A percentile compares a stretch with the other conserved stretches of the same genome.
These are phyloP conservation scores for Cupressus sempervirens DNA, from an alignment of 75 land plant genomes.

Conservation along the genomic window DNA sequence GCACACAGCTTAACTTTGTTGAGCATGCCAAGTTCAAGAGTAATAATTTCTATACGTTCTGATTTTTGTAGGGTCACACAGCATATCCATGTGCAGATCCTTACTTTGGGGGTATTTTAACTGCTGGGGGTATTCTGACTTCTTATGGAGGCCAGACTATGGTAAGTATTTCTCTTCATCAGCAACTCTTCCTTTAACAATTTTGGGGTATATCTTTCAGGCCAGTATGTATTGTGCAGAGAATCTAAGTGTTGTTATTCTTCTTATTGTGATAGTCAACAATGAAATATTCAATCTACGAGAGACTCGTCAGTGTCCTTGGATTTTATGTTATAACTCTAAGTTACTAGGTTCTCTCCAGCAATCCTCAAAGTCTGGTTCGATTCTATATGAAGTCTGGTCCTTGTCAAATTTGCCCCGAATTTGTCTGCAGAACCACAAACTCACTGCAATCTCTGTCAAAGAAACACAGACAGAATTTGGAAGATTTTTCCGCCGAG, in stretches of 20 bases:
- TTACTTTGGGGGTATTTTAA: constrained; percentile 41
- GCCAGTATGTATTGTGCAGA: not conserved
- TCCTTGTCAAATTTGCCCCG: too few relatives aligned
- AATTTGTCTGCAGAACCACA: too few relatives aligned
- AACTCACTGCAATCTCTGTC: too few relatives aligned
- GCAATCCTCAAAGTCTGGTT: too few relatives aligned
- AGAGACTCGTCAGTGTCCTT: not conserved
- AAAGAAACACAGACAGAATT: too few relatives aligned
- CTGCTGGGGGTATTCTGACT: constrained; percentile 46
- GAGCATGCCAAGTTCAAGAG: not conserved
- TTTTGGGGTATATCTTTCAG: not conserved
- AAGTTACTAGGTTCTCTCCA: too few relatives aligned
- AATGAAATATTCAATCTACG: constrained; percentile 9
- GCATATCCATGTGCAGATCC: constrained; percentile 60
- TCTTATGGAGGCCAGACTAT: constrained; percentile 63
- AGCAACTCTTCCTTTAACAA: not conserved
- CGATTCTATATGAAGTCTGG: too few relatives aligned
- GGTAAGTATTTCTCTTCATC: constrained; percentile 24
- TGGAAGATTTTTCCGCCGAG: too few relatives aligned
- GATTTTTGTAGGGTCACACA: constrained; percentile 31
- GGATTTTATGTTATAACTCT: constrained; percentile 1
- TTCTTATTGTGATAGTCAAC: not conserved
- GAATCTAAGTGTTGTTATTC: not conserved
- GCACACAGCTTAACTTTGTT: not conserved
- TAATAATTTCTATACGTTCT: not conserved